Evolutionary conservation across 2,329 filamentous ascomycete genomes (phyloP).

Genomic region (Cytospora chrysosperma): DNA sequence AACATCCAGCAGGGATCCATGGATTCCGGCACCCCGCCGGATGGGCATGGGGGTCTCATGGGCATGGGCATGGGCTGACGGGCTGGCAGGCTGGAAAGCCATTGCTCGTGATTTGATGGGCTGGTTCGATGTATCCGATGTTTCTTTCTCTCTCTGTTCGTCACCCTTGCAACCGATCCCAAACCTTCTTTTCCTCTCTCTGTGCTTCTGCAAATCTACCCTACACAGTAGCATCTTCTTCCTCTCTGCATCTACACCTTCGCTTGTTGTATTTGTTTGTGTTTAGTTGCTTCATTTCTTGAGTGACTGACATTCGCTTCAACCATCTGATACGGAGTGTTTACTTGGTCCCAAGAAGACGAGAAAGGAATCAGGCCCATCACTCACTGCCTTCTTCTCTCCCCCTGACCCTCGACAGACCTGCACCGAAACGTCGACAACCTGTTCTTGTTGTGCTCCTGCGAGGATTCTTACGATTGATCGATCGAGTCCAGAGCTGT

Average conservation of each 20-base stretch:
- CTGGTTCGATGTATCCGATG: conserved; percentile 13
- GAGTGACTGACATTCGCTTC: conserved; percentile 16
- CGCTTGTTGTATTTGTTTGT: conserved; percentile 13
- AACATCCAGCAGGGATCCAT: too few species aligned
- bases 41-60: too few species aligned
- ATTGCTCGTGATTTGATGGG: conserved; percentile 4
- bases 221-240: neutral
- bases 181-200: conserved; percentile 14
- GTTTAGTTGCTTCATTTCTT: neutral
- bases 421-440: neutral
- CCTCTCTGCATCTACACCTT: conserved; percentile 11
- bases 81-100: neutral
- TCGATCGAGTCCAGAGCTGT: neutral
- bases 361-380: neutral
- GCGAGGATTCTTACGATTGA: conserved; percentile 5
- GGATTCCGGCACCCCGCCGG: neutral
- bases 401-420: conserved; percentile 11
- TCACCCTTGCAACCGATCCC: conserved; percentile 23
- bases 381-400: neutral
- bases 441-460: neutral
- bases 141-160: conserved; percentile 3
- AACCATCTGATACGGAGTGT: neutral
- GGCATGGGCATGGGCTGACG: too few species aligned
- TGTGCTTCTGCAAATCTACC: conserved; percentile 9
- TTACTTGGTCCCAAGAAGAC: neutral